Conservation (phyloP, 352 stramenopile genomes). For the Discostella stelligera region DNA sequence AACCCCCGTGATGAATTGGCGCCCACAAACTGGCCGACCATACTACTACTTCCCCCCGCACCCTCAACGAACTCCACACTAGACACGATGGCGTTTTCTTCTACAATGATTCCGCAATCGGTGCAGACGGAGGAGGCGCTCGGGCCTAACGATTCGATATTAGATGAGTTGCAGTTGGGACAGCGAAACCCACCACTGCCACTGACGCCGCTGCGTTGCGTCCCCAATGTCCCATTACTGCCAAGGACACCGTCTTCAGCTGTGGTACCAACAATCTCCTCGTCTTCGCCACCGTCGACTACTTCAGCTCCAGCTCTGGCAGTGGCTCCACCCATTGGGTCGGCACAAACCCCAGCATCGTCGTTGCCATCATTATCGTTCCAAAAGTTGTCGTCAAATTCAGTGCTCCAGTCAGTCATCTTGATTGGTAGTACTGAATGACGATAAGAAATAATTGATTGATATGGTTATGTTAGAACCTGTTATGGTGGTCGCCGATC, state of each 20-base stretch:
- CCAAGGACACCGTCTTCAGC: background rate
- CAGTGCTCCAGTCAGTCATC: slow-evolving; percentile 36
- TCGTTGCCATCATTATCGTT: slow-evolving; percentile 15
- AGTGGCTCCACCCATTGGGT: background rate
- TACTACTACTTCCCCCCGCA: slow-evolving; percentile 82
- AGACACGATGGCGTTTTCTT: slow-evolving; percentile 97
- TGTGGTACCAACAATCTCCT: slow-evolving; percentile 13
- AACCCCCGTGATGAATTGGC: slow-evolving; percentile 89
- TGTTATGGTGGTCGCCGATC: no score
- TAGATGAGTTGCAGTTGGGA: slow-evolving; percentile 91
- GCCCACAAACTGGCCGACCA: slow-evolving; percentile 96
- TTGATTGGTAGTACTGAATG: no score
- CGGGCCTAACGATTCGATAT: slow-evolving; percentile 93
- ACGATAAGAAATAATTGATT: no score
- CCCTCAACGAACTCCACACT: slow-evolving; percentile 96
- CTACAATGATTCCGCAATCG: slow-evolving; percentile 90
- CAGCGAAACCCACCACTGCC: slow-evolving; percentile 59
- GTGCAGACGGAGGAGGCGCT: slow-evolving; percentile 80
- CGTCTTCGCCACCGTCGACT: background rate
- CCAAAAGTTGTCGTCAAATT: slow-evolving; percentile 52
- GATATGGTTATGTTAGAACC: no score
- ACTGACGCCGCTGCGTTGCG: no score
- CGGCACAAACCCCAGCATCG: background rate
- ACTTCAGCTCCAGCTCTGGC: background rate
- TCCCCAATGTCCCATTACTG: background rate